Evolutionary conservation across 768 basidiomycete genomes (phyloP).

Genomic region (Hebeloma cylindrosporum): DNA sequence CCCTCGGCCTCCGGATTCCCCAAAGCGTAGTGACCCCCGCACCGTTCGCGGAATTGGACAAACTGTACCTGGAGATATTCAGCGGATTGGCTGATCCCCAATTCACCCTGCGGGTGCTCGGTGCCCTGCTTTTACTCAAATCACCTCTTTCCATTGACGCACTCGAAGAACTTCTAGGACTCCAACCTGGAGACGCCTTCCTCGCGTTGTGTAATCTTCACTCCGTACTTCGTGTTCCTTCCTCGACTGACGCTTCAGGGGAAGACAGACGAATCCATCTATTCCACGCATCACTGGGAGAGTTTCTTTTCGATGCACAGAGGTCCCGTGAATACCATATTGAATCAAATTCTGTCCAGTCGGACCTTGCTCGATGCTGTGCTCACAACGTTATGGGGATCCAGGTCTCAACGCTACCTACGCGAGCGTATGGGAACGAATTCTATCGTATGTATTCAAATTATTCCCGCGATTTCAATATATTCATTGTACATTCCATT

Average conservation of each 20-base stretch:
- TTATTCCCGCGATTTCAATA: no score
- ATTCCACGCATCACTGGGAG: conserved; percentile 4
- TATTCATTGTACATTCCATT: no score
- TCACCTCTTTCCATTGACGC: not conserved
- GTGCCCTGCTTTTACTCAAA: not conserved
- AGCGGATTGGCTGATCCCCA: not conserved
- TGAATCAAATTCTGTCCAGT: no score
- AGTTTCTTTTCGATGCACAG: conserved; percentile 7
- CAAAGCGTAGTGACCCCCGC: not conserved
- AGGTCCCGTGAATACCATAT: conserved; percentile 1
- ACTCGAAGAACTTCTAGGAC: not conserved
- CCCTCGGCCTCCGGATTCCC: not conserved
- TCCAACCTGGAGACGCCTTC: not conserved
- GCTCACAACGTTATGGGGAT: no score
- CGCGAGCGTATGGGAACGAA: no score
- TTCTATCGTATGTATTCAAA: no score
- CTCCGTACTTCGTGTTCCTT: no score
- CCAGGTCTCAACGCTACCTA: no score
- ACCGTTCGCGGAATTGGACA: conserved; percentile 5
- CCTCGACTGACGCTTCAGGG: not conserved
- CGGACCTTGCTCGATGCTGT: no score
- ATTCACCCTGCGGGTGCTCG: not conserved
- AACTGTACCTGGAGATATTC: conserved; percentile 1
- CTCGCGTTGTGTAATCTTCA: not conserved
- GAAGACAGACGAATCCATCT: conserved; percentile 1